Base-by-base conservation (phyloP, 1,284 basidiomycete species). In the Fomitiporia mediterranea region DNA sequence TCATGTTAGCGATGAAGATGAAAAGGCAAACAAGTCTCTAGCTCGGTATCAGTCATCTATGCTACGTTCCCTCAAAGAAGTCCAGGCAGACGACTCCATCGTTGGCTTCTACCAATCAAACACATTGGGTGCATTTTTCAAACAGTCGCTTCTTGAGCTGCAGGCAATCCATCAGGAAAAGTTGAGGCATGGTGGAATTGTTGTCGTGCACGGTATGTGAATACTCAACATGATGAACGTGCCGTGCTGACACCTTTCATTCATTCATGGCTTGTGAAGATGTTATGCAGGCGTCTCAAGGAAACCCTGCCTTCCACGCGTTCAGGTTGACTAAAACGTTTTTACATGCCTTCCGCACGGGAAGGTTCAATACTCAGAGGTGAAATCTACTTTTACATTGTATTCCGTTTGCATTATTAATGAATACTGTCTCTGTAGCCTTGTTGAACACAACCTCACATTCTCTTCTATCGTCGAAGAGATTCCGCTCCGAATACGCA, bases 101-200 rank as follows among this genome's bases (percentile, higher is more conserved):
- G 91, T 99, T 56, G 97, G 97, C 43, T 94, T 98, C 72, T 99
- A 99, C 78, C 93, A 97, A 70, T 89, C 89, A 46, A 92, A 88
- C 46, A 84, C 86, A 17, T 79, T 93, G 51, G 93, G 94, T 38
- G 93, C 93, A n/a, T 98, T 96, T 72, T 88, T 92, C 72, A 90
- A 86, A 65, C 90, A 94, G 68, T 83, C 84, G n/a, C 74, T 97
- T 47, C 79, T 98, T 51, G 93, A 98, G 60, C 89, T 92, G 13
- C 89, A 97, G 69, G 84, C 87, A 37, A 82, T 90, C 64, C 88
- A 87, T 67, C 89, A 89, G 71, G 88, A 85, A 53, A 84, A 80
- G 66, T 75, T 87, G 68, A 77, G 91, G 71, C 84, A 94, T 70
- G 87, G 91, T 32, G 91, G 93, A n/a, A 77, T 97, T 53, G 86